Base-by-base conservation (phyloP, 2,329 filamentous ascomycete genomes). In the Fusarium anthophilum region DNA sequence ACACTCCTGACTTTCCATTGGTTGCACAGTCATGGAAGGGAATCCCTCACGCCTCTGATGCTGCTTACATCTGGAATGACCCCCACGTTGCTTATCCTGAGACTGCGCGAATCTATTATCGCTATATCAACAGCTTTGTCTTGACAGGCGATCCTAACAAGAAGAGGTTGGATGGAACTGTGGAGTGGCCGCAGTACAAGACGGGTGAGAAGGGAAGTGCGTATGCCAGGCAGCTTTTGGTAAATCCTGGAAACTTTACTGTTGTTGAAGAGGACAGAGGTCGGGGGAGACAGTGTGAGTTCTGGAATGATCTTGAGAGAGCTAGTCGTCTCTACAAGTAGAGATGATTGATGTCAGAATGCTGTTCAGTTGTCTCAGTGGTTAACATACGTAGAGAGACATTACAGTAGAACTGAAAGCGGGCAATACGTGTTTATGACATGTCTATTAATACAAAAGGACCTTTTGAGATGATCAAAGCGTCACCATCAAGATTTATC, bases 271-370 rank as follows among this genome's bases (percentile, higher is more conserved):
- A 57, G 17, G 63, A 66, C 5, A 65, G 26, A 30, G 38, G 35
- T 15, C 5, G 60, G 1, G 32, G 24, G 2, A n/a, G 48, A 6
- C 63, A 66, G 28, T 66, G 63, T 30, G 41, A 37, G 3, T 66
- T 65, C n/a, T 66, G 63, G 63, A 66, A 66, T 30, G 63, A 65
- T n/a, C 6, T 30, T n/a, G 28, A 38, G 3, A 44, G 63, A n/a
- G 60, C 63, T 44, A 12, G 48, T 3, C 59, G 63, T 12, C 63
- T 66, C 0, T 47, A 65, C 14, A 66, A 66, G 48, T 66, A 66
- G 11, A 18, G 4, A 17, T 7, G 5, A 5, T 10, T 4, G 1
- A 22, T 17, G 20, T 7, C 24, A 1, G 35, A 22, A 28, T 6
- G 24, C 14, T n/a, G 24, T 28, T 28, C 9, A 7, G 18, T n/a